Base-by-base conservation (phyloP, 2,329 filamentous ascomycete species). In the Tolypocladium amazonense region DNA sequence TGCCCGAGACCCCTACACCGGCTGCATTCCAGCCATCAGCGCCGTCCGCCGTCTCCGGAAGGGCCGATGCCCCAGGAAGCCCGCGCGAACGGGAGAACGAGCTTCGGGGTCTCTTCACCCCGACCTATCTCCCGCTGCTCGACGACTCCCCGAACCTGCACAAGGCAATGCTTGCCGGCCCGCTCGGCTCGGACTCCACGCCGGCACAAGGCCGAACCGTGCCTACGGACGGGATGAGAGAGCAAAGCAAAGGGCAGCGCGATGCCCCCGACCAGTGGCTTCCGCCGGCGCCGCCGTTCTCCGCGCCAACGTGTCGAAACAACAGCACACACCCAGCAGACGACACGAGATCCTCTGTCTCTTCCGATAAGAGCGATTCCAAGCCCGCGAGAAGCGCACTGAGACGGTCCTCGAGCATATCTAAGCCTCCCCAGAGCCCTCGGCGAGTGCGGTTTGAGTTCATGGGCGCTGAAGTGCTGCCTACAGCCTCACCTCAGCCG, bases 361-460 rank as follows among this genome's bases (percentile, higher is more conserved):
- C 75, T 20, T 85, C 83, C 18, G 78, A 83, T 64, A 75, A 76
- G 65, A 83, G 81, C 70, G 77, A 81, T 56, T 73, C 73, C 27
- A 77, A 76, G 64, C 70, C 71, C 43, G 77, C 78, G 55, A 76
- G 82, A 63, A 86, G 85, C 65, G 84, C 82, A 54, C 70, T 87
- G 60, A 80, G 84, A 60, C 77, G 83, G 56, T 79, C 81, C 1
- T 83, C 80, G 8, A 83, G 78, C 65, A 76, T 74, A 38, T 77
- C 79, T 33, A 79, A 76, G 56, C 77, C 78, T 58, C 73, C 72
- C 7, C 75, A 76, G 52, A 85, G 82, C 65, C 82, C 82, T n/a
- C 79, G 84, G 37, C 78, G 82, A 61, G 85, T 87, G 60, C 83
- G 85, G 56, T 87, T 87, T 63, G 79, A 85, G 43, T 79, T 87